Base-by-base conservation (phyloP, 257 asterid genomes). In the Gentiana macrophylla region DNA sequence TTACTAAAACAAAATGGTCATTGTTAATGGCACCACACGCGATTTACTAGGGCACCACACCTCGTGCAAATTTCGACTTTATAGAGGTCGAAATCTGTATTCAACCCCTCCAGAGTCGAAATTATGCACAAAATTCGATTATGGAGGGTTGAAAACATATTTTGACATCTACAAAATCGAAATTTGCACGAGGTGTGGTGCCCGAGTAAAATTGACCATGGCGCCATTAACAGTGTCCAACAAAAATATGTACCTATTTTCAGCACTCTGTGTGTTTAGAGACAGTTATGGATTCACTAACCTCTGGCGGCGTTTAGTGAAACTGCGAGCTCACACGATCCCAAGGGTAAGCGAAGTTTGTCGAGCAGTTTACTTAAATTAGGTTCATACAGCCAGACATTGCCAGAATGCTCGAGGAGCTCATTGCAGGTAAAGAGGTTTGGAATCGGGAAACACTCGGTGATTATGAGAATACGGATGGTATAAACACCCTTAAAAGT, bases 281-380 rank as follows among this genome's bases (percentile, higher is more conserved):
- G 3, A 49, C 3, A 37, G 35, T 50, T 8, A 33, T 41, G 11
- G 50, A 37, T 24, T 36, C 61, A 68, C 86, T 69, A 38, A 91
- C 98, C 96, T 80, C 78, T 70, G 11, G 90, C 59, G 67, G 64
- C 62, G 9, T 41, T 41, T 59, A 85, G 74, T 43, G 97, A 94
- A 70, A 92, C 82, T 12, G 98, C 73, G 61, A 92, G 97, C 78
- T 92, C 97, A 67, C 99, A 92, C 8, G 97, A 88, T 48, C 98
- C 98, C 4, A 75, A 79, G 1, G 98, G 95, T 65, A 92, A 94
- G 60, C 72, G 68, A 57, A 92, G 83, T 70, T 88, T 92, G 44
- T 85, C 82, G 63, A 97, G 77, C 69, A 92, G 35, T 35, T 53
- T 66, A 72, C 74, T 75, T 37, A 80, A 66, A 57, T 82, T 64